Evolutionary conservation across 2,329 filamentous ascomycete genomes (phyloP).

Genomic region (Botrytis pseudocinerea): DNA sequence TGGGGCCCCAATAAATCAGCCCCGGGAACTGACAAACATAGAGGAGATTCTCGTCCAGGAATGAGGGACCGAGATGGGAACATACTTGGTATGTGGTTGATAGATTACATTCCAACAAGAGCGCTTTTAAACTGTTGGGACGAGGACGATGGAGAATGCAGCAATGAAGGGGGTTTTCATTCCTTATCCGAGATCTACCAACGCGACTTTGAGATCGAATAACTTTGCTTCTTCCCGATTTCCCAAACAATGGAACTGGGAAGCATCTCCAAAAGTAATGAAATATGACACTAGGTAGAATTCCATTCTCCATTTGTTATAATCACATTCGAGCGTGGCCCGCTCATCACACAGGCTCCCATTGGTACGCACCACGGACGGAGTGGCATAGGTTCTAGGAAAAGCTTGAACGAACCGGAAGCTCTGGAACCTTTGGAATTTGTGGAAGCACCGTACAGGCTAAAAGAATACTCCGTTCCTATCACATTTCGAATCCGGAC

Average conservation of each 20-base stretch:
- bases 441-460: not conserved
- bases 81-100: not conserved
- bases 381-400: not conserved
- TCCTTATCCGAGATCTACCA: not conserved
- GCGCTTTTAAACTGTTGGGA: not conserved
- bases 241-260: not conserved
- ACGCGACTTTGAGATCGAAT: not conserved
- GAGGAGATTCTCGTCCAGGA: not conserved
- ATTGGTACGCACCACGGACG: not conserved
- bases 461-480: conserved; percentile 20
- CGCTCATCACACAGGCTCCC: not conserved
- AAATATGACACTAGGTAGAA: not conserved
- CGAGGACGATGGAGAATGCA: not conserved
- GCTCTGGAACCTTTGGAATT: not conserved
- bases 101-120: conserved; percentile 1
- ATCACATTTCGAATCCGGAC: conserved; percentile 1
- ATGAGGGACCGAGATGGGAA: conserved; percentile 4
- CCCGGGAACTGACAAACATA: conserved; percentile 4
- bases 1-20: conserved; percentile 6
- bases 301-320: not conserved
- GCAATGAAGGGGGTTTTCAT: conserved; percentile 1
- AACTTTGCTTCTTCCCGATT: conserved; percentile 1
- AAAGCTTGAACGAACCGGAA: conserved; percentile 13
- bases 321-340: not conserved
- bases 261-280: not conserved